Base-by-base conservation (phyloP, 345 rosid genomes). In the Pugionium cornutum region DNA sequence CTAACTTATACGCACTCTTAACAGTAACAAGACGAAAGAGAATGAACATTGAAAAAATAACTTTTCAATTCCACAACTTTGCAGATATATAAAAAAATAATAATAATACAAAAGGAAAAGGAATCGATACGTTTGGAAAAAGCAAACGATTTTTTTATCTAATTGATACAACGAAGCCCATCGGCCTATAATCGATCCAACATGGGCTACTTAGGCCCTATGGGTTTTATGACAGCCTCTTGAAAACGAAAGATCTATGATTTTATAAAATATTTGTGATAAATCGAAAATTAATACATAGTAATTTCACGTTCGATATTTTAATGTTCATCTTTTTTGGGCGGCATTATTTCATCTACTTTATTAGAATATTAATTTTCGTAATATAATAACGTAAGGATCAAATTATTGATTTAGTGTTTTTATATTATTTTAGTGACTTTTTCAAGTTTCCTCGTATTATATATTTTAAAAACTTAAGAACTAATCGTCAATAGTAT, bases 161-260 rank as follows among this genome's bases (percentile, higher is more conserved):
- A 5, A 37, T 26, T 7, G 36, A 34, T 34, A 59, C 0, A 26
- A 35, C 42, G 36, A 35, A 45, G 68, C 68, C 68, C 68, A 53
- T 70, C 1, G 35, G 35, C 33, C 3, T 29, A 9, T 29, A n/a
- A 37, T 8, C 6, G 7, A 61, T 30, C 8, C 25, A 1, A 29
- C 0, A 44, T 53, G 35, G 62, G 62, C 54, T 53, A 26, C 44
- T 11, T 11, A 45, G 42, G 39, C 48, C 54, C 4, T n/a, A 18
- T 18, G 18, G 18, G 18, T 18, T 18, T 29, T 2, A 27, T 55
- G 18, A 36, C 58, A 18, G 30, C 2, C 2, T 37, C 2, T 37
- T 40, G 7, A 6, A 39, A 39, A 39, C 42, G 10, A 39, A 8
- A 25, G 33, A 11, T 45, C 28, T 25, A 48, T 7, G 4, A 4